Percentiles rank a stretch among this genome's conserved stretches.
phyloP scores from a whole-genome alignment of 2,329 filamentous ascomycete species.

The Fusarium decemcellulare region DNA sequence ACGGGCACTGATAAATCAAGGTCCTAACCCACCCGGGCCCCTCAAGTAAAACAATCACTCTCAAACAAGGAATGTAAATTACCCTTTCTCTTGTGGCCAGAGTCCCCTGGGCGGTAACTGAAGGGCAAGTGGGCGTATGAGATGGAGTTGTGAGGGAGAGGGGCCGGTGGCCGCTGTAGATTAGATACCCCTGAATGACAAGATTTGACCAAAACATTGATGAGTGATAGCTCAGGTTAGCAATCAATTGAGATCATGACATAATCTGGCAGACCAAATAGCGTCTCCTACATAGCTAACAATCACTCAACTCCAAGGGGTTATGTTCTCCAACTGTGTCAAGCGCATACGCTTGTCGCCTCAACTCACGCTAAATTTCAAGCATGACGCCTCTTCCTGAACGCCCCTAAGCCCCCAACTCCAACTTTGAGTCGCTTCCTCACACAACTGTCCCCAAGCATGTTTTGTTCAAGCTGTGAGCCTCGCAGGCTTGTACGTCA shows the following conservation, averaged over 20 bases:
- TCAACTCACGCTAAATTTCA: not conserved
- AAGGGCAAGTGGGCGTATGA: slow-evolving; percentile 14
- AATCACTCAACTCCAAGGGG: not conserved
- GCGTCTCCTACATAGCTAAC: not conserved
- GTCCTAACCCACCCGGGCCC: slow-evolving; percentile 18
- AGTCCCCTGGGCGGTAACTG: slow-evolving; percentile 19
- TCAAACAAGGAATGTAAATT: slow-evolving; percentile 1
- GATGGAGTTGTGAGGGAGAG: slow-evolving; percentile 30
- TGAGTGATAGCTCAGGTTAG: not conserved
- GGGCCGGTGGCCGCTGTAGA: slow-evolving; percentile 51
- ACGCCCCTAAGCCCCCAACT: slow-evolving; percentile 18
- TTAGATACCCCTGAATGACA: slow-evolving; percentile 59
- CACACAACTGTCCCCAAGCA: not conserved
- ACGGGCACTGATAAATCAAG: slow-evolving; percentile 50
- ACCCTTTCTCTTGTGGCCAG: slow-evolving; percentile 9
- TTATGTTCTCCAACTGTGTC: not conserved
- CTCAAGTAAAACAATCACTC: not conserved
- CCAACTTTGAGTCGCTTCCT: not conserved
- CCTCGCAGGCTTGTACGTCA: slow-evolving; percentile 45
- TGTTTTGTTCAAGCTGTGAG: slow-evolving; percentile 30
- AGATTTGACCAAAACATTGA: slow-evolving; percentile 35
- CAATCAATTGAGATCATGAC: not conserved
- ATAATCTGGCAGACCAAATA: not conserved
- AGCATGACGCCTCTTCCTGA: slow-evolving; percentile 5
- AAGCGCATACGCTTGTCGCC: no score